Evolutionary conservation across 805 yeast species (phyloP), one percentile per base, ranked within the genome.

Genomic region (Yamadazyma philogaea): DNA sequence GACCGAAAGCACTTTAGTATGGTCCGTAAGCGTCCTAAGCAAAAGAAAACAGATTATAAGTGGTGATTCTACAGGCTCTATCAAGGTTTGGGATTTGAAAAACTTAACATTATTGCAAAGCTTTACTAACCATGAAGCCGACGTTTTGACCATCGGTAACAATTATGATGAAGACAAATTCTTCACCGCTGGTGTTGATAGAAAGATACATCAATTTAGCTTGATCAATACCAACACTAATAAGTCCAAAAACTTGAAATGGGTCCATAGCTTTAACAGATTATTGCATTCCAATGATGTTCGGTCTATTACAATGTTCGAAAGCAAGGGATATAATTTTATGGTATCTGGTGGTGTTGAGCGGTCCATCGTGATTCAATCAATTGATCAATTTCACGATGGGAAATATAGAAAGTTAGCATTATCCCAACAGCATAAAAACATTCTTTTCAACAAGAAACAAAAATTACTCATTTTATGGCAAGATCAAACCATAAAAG

Each of bases 11-110:
- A 89, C 98, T 3, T 70, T 93, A 47, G 93, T 93, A 6, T 93
- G 99, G 99, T 74, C 88, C 27, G 81, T 93, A 1, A 53, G 74
- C 34, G 81, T 81, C 24, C 66, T 90, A 45, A 80, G 84, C 4
- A 59, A 69, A 32, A 75, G 77, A 38, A 72, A 78, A 42, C 95
- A 88, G 60, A 75, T 93, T 45, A 95, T 87, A n/a, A 81, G 89
- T 46, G 99, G 98, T 42, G 99, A 93, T 66, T 89, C 97, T 5
- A 91, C 97, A 1, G 99, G 99, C 1, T 75, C 86, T 7, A 78
- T 93, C 40, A 91, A 91, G 63, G 77, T 93, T 50, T 93, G 99
- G 99, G 96, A 91, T 55, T 71, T 84, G 48, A 75, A 78, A 37
- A 82, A 79, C 51, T 81, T 81, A 51, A 82, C 96, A 1, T 68